phyloP scores from a whole-genome alignment of 306 rosid genomes.

The Chamaecrista fasciculata region DNA sequence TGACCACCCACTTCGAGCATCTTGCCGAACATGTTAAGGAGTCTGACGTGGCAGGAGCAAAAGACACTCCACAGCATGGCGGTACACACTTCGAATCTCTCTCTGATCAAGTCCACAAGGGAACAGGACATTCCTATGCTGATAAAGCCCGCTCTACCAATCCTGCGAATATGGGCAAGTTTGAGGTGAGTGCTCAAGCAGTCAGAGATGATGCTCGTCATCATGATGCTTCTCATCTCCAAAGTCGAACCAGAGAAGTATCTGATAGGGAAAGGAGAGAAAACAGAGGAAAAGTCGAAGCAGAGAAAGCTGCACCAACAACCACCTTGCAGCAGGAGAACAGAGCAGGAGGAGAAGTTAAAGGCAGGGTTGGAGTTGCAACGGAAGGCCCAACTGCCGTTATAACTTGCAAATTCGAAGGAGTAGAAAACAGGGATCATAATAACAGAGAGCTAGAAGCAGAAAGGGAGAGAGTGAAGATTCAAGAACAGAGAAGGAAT shows the following conservation, averaged over 20 bases:
- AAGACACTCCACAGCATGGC: conserved; percentile 26
- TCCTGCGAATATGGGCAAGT: conserved; percentile 21
- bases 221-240: neutral
- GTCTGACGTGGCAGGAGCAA: neutral
- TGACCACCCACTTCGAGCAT: conserved; percentile 57
- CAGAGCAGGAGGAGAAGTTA: conserved; percentile 9
- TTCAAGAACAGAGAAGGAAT: neutral
- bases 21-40: conserved; percentile 35
- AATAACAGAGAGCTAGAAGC: neutral
- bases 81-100: conserved; percentile 54
- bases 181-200: conserved; percentile 6
- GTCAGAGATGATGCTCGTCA: too few species aligned
- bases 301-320: too few species aligned
- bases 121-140: conserved; percentile 19
- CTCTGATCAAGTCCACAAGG: conserved; percentile 31
- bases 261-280: neutral
- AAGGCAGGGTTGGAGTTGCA: conserved; percentile 10
- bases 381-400: conserved; percentile 13
- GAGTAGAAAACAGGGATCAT: neutral
- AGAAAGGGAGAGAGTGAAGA: neutral
- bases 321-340: too few species aligned
- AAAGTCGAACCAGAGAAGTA: conserved; percentile 21
- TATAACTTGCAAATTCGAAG: conserved; percentile 18
- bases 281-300: neutral
- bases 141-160: conserved; percentile 29